phyloP scores from a whole-genome alignment of 73 alveolate genomes.

The Paramecium sonneborni region DNA sequence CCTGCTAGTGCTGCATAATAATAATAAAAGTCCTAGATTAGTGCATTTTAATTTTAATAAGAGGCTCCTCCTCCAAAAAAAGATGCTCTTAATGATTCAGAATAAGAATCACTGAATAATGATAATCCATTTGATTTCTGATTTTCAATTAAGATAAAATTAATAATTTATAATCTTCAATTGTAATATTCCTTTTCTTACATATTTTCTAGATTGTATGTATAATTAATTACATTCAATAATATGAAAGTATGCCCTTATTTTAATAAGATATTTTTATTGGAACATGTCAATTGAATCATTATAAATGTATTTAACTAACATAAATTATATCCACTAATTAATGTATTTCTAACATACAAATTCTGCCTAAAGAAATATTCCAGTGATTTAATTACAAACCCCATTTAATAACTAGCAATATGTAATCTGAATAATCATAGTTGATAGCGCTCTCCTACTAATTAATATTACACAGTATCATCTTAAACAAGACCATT shows the following conservation, averaged over 20 bases:
- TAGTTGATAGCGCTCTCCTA: not conserved
- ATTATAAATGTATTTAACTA: not conserved
- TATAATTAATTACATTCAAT: not conserved
- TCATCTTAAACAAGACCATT: not conserved
- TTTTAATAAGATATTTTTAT: not conserved
- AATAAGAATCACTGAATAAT: not conserved
- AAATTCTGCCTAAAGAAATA: not conserved
- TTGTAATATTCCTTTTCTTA: not conserved
- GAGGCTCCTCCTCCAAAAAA: not conserved
- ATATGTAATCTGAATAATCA: not conserved
- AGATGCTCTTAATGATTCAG: not conserved
- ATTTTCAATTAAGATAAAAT: not conserved
- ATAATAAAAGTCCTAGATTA: not conserved
- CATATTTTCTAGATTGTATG: not conserved
- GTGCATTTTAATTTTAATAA: not conserved
- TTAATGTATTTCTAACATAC: not conserved
- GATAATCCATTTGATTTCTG: slow-evolving; percentile 53
- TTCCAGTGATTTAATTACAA: not conserved
- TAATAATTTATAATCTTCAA: too few species aligned
- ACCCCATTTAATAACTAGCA: not conserved
- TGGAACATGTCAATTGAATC: not conserved
- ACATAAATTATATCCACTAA: not conserved
- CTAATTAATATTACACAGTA: not conserved
- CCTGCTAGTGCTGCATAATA: not conserved
- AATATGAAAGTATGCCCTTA: too few species aligned